Base-by-base conservation (phyloP, 1,284 basidiomycete genomes). In the Sanguinoderma infundibulare region DNA sequence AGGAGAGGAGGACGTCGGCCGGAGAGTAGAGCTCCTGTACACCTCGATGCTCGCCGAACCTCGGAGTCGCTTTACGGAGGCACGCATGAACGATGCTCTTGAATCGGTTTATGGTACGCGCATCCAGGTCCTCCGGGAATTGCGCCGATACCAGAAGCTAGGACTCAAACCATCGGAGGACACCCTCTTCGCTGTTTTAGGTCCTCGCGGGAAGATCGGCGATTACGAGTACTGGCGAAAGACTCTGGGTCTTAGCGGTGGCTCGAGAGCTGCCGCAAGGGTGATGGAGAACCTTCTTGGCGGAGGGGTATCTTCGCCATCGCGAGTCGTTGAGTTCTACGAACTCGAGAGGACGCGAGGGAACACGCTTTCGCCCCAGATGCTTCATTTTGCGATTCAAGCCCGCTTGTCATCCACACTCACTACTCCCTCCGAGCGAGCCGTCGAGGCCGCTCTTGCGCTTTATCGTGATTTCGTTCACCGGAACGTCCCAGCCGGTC, bases 361-460 rank as follows among this genome's bases (percentile, higher is more conserved):
- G 15, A 70, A 87, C 24, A 65, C 62, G 3, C 83, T 84, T 5
- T 81, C 83, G 28, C 75, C 81, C 12, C 73, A 73, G 38, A 76
- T 89, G 63, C 73, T 86, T 14, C 77, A 79, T 30, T 83, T 84
- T 5, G 42, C 44, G 20, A 68, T 92, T 4, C 75, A 91, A 30
- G 80, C 76, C 24, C 73, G 75, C 14, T 72, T 89, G 57, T 69
- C 73, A 39, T 67, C 71, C 38, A 72, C 72, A 12, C 65, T 78
- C 3, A 70, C 67, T n/a, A 60, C 70, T 3, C 79, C 79, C 5
- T 71, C 76, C 12, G 80, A 84, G 10, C 61, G 69, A 5, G 72
- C 69, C 10, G 73, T 89, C 47, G 79, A 85, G 62, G 68, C 71
- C 46, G 87, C 87, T 5, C 69, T 90, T 5, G 68, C 69, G 6